phyloP scores from a whole-genome alignment of 441 rosid species.

The Omphalea diandra region DNA sequence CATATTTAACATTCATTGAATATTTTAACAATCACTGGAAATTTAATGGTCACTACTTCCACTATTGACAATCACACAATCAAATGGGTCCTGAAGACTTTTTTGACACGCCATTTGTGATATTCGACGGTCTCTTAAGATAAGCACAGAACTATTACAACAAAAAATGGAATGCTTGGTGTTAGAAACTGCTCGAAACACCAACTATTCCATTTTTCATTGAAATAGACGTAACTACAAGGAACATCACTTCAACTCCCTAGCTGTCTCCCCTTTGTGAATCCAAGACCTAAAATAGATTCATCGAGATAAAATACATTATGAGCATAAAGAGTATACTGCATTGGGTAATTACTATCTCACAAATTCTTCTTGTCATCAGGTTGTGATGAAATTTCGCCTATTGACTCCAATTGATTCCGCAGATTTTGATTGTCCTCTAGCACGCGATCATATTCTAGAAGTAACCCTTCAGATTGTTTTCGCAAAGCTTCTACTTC shows the following conservation, averaged over 20 bases:
- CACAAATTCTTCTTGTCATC: constrained; percentile 55
- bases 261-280: background rate
- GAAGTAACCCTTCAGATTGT: constrained; percentile 67
- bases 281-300: background rate
- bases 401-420: constrained; percentile 59
- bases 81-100: too few species aligned
- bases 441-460: constrained; percentile 66
- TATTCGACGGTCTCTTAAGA: too few species aligned
- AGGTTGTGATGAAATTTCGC: constrained; percentile 35
- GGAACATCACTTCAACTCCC: background rate
- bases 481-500: constrained; percentile 65
- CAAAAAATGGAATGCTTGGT: too few species aligned
- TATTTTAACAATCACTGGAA: too few species aligned
- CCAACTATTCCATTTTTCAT: constrained; percentile 10
- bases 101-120: too few species aligned
- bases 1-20: too few species aligned
- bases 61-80: too few species aligned
- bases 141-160: too few species aligned
- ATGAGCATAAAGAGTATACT: background rate
- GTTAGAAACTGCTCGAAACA: too few species aligned
- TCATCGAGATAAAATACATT: background rate
- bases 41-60: too few species aligned
- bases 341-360: constrained; percentile 5
- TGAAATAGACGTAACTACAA: background rate
- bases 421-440: constrained; percentile 72